Percentiles rank a stretch among this genome's conserved stretches.
These are phyloP conservation scores for Fusarium chaquense DNA, from an alignment of 2,329 filamentous ascomycete genomes.

Conservation along the genomic window DNA sequence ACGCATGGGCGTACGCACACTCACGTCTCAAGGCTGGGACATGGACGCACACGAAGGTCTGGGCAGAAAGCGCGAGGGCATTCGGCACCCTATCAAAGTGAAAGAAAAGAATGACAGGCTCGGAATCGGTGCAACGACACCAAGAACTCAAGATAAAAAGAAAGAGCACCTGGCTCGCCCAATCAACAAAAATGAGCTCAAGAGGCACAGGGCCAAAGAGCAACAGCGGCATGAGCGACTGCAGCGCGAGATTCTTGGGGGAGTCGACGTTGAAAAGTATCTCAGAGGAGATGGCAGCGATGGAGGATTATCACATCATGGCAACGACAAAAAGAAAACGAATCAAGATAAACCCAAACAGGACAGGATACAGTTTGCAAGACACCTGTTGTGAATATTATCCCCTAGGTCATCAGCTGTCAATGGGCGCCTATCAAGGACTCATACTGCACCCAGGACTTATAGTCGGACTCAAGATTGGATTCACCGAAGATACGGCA, in stretches of 20 bases:
- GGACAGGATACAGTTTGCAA: background rate
- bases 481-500: background rate
- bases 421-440: constrained; percentile 7
- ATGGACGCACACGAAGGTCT: constrained; percentile 79
- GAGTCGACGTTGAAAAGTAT: constrained; percentile 81
- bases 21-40: constrained; percentile 78
- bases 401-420: background rate
- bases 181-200: constrained; percentile 77
- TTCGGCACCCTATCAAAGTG: constrained; percentile 79
- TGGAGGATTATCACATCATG: constrained; percentile 17
- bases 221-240: constrained; percentile 73
- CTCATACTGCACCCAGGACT: constrained; percentile 21
- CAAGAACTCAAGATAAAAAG: constrained; percentile 56
- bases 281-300: constrained; percentile 61
- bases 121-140: constrained; percentile 72
- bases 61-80: constrained; percentile 77
- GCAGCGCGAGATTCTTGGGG: constrained; percentile 77
- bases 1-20: constrained; percentile 75
- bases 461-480: background rate
- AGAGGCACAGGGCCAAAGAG: constrained; percentile 71
- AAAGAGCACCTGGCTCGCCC: constrained; percentile 61
- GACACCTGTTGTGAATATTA: background rate
- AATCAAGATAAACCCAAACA: background rate
- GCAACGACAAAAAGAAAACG: background rate
- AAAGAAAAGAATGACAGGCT: constrained; percentile 78